A percentile compares a stretch with the other conserved stretches of the same genome.
phyloP scores from a whole-genome alignment of 2,329 filamentous ascomycete species.

The Colletotrichum magnum region DNA sequence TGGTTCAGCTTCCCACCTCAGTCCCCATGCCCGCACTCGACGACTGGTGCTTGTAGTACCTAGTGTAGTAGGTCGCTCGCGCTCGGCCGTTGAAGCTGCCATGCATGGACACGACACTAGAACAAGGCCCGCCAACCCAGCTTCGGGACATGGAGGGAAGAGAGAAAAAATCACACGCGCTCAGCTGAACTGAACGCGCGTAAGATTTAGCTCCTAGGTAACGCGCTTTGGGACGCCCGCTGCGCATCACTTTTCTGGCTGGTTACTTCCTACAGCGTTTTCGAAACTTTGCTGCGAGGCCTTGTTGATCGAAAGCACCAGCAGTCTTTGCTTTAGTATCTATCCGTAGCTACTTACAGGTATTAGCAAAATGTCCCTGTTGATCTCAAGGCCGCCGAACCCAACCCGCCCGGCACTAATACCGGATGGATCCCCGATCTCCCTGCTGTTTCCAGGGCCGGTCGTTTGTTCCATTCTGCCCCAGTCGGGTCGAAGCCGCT shows the following conservation, averaged over 20 bases:
- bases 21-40: neutral
- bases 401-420: constrained; percentile 16
- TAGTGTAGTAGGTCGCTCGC: neutral
- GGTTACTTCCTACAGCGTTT: constrained; percentile 14
- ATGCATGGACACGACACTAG: neutral
- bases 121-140: too few relatives aligned
- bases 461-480: neutral
- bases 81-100: constrained; percentile 34
- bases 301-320: neutral
- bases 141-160: too few relatives aligned
- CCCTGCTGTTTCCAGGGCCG: constrained; percentile 5
- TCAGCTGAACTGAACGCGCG: constrained; percentile 1
- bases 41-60: neutral
- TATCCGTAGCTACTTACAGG: neutral
- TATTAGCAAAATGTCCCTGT: constrained; percentile 25
- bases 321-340: too few relatives aligned
- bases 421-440: constrained; percentile 26
- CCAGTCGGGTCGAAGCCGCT: constrained; percentile 6
- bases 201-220: constrained; percentile 17
- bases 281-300: constrained; percentile 7
- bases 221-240: constrained; percentile 15
- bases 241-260: neutral
- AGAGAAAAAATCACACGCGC: constrained; percentile 6
- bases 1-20: neutral
- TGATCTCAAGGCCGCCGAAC: constrained; percentile 20